A percentile compares a stretch with the other conserved stretches of the same genome.
These are phyloP conservation scores for Cryptococcus sp. DNA, from an alignment of 1,284 basidiomycete species.

Conservation along the genomic window DNA sequence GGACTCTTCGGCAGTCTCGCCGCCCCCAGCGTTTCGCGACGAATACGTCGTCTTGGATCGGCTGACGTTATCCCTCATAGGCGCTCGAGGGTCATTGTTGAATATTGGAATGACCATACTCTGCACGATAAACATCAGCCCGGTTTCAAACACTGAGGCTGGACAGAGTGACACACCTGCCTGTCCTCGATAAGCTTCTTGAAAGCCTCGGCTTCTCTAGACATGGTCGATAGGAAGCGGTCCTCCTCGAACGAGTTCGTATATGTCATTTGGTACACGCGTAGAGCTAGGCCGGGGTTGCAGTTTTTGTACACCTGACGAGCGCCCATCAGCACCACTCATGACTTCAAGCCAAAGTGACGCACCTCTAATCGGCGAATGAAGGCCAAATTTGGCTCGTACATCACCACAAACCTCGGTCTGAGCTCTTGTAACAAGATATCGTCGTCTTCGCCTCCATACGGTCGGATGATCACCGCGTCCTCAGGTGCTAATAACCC, in stretches of 20 bases:
- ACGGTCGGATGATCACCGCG: conserved; percentile 81
- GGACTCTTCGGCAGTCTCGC: conserved; percentile 68
- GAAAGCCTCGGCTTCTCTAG: conserved; percentile 93
- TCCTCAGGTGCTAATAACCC: conserved; percentile 79
- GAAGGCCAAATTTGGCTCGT: conserved; percentile 91
- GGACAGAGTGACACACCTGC: conserved; percentile 62
- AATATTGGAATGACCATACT: conserved; percentile 87
- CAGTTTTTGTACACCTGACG: conserved; percentile 79
- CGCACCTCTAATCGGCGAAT: conserved; percentile 85
- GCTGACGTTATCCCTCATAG: conserved; percentile 59
- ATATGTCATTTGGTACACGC: conserved; percentile 97
- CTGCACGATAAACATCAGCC: conserved; percentile 53
- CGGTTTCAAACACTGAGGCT: background rate
- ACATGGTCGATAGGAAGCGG: conserved; percentile 83
- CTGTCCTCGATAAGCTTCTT: conserved; percentile 90
- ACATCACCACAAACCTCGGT: conserved; percentile 92
- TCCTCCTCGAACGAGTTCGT: conserved; percentile 92
- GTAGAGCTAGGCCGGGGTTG: conserved; percentile 74
- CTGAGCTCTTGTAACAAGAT: conserved; percentile 81
- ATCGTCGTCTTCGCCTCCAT: conserved; percentile 92
- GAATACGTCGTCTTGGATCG: conserved; percentile 80
- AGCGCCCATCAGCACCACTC: background rate
- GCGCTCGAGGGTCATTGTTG: conserved; percentile 70
- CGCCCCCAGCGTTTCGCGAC: conserved; percentile 82
- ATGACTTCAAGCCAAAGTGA: background rate